phyloP scores from a whole-genome alignment of 495 filamentous ascomycete genomes.

The Xylaria intraflava region DNA sequence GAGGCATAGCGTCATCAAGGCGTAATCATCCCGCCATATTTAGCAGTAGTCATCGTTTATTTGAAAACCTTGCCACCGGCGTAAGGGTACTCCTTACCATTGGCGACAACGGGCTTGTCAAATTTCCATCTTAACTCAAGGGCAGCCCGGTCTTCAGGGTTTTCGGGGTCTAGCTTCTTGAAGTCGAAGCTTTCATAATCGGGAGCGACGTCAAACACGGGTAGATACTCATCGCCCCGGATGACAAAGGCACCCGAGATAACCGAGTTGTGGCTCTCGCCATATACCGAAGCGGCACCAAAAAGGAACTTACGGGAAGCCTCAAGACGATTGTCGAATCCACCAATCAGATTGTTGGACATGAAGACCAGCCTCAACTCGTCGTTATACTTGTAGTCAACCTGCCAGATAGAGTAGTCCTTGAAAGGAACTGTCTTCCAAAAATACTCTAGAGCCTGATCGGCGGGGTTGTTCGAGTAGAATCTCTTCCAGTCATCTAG shows the following conservation, averaged over 20 bases:
- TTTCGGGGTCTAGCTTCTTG: constrained; percentile 85
- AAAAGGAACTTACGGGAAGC: constrained; percentile 98
- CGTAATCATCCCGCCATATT: constrained; percentile 17
- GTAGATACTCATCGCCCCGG: constrained; percentile 78
- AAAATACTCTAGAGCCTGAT: constrained; percentile 90
- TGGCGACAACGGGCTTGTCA: constrained; percentile 69
- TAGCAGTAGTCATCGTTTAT: constrained; percentile 48
- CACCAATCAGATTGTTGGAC: constrained; percentile 94
- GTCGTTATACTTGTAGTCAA: constrained; percentile 96
- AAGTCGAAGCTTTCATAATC: constrained; percentile 97
- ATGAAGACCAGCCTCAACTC: constrained; percentile 97
- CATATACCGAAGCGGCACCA: constrained; percentile 84
- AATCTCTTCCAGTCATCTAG: constrained; percentile 98
- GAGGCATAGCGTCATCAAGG: constrained; percentile 23
- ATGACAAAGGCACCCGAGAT: constrained; percentile 88
- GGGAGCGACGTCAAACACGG: constrained; percentile 92
- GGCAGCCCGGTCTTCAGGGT: constrained; percentile 72
- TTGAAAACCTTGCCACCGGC: constrained; percentile 95
- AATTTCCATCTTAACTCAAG: constrained; percentile 81
- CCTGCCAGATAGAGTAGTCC: constrained; percentile 90
- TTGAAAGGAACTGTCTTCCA: constrained; percentile 89
- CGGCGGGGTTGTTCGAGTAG: constrained; percentile 96
- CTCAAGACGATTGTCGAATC: constrained; percentile 97
- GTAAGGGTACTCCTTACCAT: constrained; percentile 71
- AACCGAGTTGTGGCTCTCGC: constrained; percentile 76